A percentile compares a stretch with the other conserved stretches of the same genome.
Evolutionary conservation across 2,329 filamentous ascomycete species (phyloP).

Genomic region (Penicillium carneum): DNA sequence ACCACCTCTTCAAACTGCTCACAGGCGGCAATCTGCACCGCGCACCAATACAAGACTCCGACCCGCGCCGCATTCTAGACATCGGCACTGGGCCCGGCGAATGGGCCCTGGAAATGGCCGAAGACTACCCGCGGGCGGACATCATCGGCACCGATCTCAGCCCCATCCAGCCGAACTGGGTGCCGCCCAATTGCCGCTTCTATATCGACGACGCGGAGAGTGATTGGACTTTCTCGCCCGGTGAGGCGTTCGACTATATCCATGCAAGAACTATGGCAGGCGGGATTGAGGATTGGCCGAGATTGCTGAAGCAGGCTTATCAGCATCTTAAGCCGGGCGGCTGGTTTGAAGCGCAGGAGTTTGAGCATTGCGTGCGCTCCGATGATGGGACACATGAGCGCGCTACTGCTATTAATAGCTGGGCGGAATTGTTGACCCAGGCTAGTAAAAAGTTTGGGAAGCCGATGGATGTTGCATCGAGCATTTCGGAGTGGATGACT

Average conservation of each 20-base stretch:
- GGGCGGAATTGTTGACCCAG: conserved; percentile 40
- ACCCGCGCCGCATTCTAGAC: conserved; percentile 41
- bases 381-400: conserved; percentile 44
- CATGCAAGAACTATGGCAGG: conserved; percentile 49
- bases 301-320: conserved; percentile 42
- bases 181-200: conserved; percentile 61
- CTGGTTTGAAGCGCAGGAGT: conserved; percentile 49
- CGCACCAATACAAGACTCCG: conserved; percentile 42
- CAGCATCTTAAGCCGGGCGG: conserved; percentile 46
- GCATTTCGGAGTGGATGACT: conserved; percentile 39
- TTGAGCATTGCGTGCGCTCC: conserved; percentile 39
- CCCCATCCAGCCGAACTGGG: conserved; percentile 48
- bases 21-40: conserved; percentile 48
- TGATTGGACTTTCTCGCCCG: conserved; percentile 50
- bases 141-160: conserved; percentile 48
- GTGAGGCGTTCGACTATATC: conserved; percentile 51
- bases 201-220: conserved; percentile 55
- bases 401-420: conserved; percentile 39
- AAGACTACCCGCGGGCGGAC: conserved; percentile 46
- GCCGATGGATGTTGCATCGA: conserved; percentile 45
- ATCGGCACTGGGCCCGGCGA: conserved; percentile 46
- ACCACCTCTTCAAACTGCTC: conserved; percentile 50
- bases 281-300: conserved; percentile 47
- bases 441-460: conserved; percentile 47
- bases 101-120: conserved; percentile 56